These are phyloP conservation scores for Penicillium turbatum DNA, from an alignment of 495 filamentous ascomycete species.

Conservation along the genomic window DNA sequence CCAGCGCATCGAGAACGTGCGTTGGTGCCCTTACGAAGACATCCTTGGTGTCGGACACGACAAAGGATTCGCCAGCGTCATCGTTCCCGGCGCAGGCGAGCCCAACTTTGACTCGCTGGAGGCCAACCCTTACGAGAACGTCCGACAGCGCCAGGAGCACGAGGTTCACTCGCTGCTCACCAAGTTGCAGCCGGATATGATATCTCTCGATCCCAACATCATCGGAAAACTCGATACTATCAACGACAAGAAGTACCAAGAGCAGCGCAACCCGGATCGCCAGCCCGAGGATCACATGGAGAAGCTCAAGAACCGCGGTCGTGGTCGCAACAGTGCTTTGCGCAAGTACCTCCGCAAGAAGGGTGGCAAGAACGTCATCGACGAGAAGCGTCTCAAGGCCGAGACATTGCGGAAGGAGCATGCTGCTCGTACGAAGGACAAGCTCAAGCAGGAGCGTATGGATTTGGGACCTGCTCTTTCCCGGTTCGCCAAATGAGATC, in stretches of 20 bases:
- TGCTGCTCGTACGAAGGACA: conserved; percentile 56
- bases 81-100: conserved; percentile 91
- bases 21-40: conserved; percentile 96
- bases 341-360: conserved; percentile 88
- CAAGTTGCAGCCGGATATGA: conserved; percentile 97
- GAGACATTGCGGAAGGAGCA: conserved; percentile 64
- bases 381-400: conserved; percentile 71
- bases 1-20: conserved; percentile 69
- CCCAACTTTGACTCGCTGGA: conserved; percentile 95
- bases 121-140: conserved; percentile 93
- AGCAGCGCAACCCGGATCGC: conserved; percentile 70
- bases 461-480: conserved; percentile 68
- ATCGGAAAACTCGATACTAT: conserved; percentile 80
- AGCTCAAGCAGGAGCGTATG: conserved; percentile 54
- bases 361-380: conserved; percentile 82
- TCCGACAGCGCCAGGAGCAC: conserved; percentile 86
- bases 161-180: conserved; percentile 85
- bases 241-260: conserved; percentile 65
- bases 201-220: conserved; percentile 84
- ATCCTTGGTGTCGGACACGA: conserved; percentile 79
- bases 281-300: conserved; percentile 65
- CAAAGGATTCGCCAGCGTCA: conserved; percentile 79
- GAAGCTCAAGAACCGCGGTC: conserved; percentile 67
- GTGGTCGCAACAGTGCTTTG: conserved; percentile 88
- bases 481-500: conserved; percentile 55